Base-by-base conservation (phyloP, 1,139 yeast genomes). In the Suhomyces panamericanus region DNA sequence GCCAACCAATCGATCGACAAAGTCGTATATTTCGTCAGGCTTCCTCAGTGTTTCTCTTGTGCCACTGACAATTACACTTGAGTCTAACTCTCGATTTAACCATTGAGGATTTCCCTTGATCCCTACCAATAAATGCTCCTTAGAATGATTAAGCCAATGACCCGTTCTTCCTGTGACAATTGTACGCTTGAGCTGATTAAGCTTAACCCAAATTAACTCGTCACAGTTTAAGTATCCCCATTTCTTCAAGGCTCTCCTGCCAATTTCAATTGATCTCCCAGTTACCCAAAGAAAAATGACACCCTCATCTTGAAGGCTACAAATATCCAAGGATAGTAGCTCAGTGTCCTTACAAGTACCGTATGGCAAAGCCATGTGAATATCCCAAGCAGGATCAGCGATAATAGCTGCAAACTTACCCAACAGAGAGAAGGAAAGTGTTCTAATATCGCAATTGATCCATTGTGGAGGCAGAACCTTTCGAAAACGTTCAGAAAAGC, bases 91-190 rank as follows among this genome's bases (percentile, higher is more conserved):
- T 41, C 73, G 70, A 49, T 78, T 78, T 22, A 88, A 59, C 96
- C 96, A 88, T n/a, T 62, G 56, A 0, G 95, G 93, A 37, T 77
- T 62, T 0, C 97, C 97, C 58, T 90, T 90, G 27, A 85, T 60
- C 0, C 96, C 98, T 24, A 91, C 87, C 11, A 91, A 66, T 38
- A 89, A 70, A 61, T 91, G 97, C 63, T 91, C 98, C 56, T 91
- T 91, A 0, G 96, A 87, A 63, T 91, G 98, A 60, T 91, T 91
- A 41, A 91, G 71, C 98, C 98, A 91, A 62, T 91, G 98, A 0
- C 98, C 98, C 0, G 98, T 91, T 50, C 97, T 70, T 0, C 98
- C 98, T 0, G 98, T 91, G 48, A 95, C 93, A 41, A 91, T 90
- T 0, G 96, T 91, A 50, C 96, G 70, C 28, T 85, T 81, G 49